Conservation (phyloP, 192 early-diverging fungal genomes). For the Podila clonocystis region DNA sequence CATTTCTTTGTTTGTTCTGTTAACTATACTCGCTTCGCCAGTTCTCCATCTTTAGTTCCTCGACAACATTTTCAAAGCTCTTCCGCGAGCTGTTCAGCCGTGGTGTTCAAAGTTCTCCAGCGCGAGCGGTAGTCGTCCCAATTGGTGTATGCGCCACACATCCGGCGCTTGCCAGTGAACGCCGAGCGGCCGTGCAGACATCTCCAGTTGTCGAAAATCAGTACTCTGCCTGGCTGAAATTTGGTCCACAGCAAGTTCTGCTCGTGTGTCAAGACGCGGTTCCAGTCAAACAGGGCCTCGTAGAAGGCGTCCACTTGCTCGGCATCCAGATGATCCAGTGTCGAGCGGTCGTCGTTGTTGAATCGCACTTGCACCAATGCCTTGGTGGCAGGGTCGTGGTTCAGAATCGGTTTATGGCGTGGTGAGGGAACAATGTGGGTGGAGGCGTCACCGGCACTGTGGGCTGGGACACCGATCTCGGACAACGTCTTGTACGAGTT, state of each 20-base stretch:
- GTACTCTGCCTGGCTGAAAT: conserved; percentile 72
- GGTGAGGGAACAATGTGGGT: conserved; percentile 72
- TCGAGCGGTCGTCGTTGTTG: conserved; percentile 87
- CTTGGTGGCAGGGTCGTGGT: conserved; percentile 62
- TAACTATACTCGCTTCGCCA: too few relatives aligned
- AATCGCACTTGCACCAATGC: conserved; percentile 77
- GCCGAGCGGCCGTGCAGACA: conserved; percentile 79
- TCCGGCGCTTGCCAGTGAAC: conserved; percentile 76
- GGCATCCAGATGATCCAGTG: conserved; percentile 58
- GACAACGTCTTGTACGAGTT: conserved; percentile 72
- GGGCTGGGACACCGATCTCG: conserved; percentile 66
- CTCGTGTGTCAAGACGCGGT: conserved; percentile 58
- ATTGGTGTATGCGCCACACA: conserved; percentile 77
- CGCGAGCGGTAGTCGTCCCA: conserved; percentile 76
- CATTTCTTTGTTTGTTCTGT: too few relatives aligned
- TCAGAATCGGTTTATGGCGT: conserved; percentile 69
- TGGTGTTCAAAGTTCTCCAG: conserved; percentile 39
- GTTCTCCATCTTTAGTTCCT: background rate
- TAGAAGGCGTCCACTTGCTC: conserved; percentile 71
- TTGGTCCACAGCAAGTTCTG: conserved; percentile 73
- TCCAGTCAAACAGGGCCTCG: conserved; percentile 76
- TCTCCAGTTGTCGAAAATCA: conserved; percentile 89
- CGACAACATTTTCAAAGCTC: conserved; percentile 8
- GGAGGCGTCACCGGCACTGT: conserved; percentile 78
- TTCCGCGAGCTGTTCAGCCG: conserved; percentile 21